Evolutionary conservation across 192 early-diverging fungal species (phyloP), one percentile per base, ranked within the genome.

Genomic region (Podila horticola): DNA sequence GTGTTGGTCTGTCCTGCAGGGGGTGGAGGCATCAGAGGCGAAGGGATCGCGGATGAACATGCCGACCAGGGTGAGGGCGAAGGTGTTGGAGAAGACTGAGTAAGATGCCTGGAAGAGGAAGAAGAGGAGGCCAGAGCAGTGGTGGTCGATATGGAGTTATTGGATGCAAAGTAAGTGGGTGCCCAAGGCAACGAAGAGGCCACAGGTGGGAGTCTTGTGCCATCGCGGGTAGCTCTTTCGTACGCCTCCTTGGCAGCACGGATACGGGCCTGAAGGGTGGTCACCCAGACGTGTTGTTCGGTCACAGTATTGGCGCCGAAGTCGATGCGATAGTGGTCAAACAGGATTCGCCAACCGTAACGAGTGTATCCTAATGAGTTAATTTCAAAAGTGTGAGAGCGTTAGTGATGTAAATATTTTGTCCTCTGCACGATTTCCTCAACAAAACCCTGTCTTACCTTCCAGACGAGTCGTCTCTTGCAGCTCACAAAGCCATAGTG

Each of bases 201-300:
- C 1, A 73, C 24, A 0, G 71, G 63, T 12, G 60, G 51, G 45
- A 73, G 67, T 3, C 36, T 36, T 0, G 67, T 67, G 20, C 63
- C 49, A 1, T 69, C 62, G 4, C 61, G 49, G 0, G 66, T 67
- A 15, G 69, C 29, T 31, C 51, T 72, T 7, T 59, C 31, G 58
- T 81, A 52, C 5, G 64, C 71, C 3, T 64, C 60, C 49, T 84
- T 86, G 10, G 87, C 72, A 2, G 79, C 48, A 3, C 66, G 67
- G 22, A 93, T 90, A 12, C 85, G 89, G 13, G 74, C 66, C 3
- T 34, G 71, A 20, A 93, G 79, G 29, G 74, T 82, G 19, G 57
- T 76, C 20, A 86, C 36, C 92, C 92, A 93, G 17, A 88, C 45
- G 9, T 82, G 71, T 67, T 88, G 90, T 67, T 93, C 92, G 52